A percentile compares a stretch with the other conserved stretches of the same genome.
Evolutionary conservation across 495 filamentous ascomycete genomes (phyloP).

Genomic region (Usnea hakonensis): DNA sequence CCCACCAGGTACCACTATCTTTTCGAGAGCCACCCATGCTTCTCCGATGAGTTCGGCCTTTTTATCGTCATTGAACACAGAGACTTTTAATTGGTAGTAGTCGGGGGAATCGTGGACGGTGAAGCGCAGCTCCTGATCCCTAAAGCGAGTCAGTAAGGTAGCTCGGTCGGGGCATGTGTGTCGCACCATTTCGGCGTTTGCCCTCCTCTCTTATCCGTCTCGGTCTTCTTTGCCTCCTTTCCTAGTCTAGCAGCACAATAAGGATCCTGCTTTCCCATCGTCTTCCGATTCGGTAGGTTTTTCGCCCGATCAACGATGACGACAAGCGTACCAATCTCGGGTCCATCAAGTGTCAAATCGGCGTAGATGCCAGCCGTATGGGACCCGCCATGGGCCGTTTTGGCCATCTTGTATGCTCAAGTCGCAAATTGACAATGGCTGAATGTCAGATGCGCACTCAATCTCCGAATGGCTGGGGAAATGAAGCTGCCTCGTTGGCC

Average conservation of each 20-base stretch:
- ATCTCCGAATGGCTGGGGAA: not conserved
- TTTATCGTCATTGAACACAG: conserved; percentile 96
- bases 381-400: conserved; percentile 33
- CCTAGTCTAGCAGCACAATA: conserved; percentile 91
- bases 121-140: conserved; percentile 97
- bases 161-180: not conserved
- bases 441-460: not conserved
- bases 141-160: conserved; percentile 30
- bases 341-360: conserved; percentile 91
- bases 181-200: conserved; percentile 92
- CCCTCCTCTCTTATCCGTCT: conserved; percentile 86
- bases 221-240: conserved; percentile 97
- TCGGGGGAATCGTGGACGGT: conserved; percentile 93
- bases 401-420: conserved; percentile 24
- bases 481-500: no score
- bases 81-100: conserved; percentile 88
- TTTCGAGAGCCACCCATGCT: conserved; percentile 73
- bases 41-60: conserved; percentile 94
- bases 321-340: conserved; percentile 87
- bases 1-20: conserved; percentile 75
- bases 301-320: conserved; percentile 86
- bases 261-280: conserved; percentile 96
- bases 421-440: not conserved
- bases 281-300: conserved; percentile 92
- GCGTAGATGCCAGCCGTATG: conserved; percentile 94